Conservation (phyloP, 129 eudicot genomes). For the Kitagawia praeruptora region DNA sequence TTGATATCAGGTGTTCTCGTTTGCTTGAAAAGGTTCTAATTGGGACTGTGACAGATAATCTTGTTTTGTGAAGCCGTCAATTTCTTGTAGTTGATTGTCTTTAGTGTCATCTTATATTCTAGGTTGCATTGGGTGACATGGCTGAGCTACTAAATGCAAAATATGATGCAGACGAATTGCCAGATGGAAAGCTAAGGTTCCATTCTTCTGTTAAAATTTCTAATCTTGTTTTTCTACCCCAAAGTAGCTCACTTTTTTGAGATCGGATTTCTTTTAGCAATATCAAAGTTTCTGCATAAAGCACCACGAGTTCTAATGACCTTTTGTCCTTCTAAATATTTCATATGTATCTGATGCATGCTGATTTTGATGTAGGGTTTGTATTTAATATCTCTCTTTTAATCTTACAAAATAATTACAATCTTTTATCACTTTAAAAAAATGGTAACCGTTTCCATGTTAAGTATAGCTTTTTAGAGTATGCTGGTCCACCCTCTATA, state of each 20-base stretch:
- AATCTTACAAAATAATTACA: too few relatives aligned
- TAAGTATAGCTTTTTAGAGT: background rate
- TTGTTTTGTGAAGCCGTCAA: background rate
- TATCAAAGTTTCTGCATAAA: background rate
- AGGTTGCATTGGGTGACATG: slow-evolving; percentile 99
- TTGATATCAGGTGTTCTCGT: background rate
- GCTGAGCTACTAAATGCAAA: slow-evolving; percentile 63
- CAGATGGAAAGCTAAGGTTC: slow-evolving; percentile 84
- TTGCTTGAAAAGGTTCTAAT: background rate
- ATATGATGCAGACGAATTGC: slow-evolving; percentile 72
- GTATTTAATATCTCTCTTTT: too few relatives aligned
- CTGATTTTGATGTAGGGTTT: too few relatives aligned
- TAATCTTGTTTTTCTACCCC: background rate
- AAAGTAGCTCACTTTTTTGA: background rate
- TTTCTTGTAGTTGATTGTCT: background rate
- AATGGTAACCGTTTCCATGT: background rate
- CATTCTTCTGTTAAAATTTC: background rate
- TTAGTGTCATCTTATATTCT: background rate
- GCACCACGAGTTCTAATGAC: background rate
- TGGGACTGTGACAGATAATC: background rate
- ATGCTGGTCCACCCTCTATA: background rate
- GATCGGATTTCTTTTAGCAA: background rate
- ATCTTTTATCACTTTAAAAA: background rate
- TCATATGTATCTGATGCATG: background rate
- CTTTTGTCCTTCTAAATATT: background rate